Conservation (phyloP, 164 flowering plant species). For the Taxillus chinensis region DNA sequence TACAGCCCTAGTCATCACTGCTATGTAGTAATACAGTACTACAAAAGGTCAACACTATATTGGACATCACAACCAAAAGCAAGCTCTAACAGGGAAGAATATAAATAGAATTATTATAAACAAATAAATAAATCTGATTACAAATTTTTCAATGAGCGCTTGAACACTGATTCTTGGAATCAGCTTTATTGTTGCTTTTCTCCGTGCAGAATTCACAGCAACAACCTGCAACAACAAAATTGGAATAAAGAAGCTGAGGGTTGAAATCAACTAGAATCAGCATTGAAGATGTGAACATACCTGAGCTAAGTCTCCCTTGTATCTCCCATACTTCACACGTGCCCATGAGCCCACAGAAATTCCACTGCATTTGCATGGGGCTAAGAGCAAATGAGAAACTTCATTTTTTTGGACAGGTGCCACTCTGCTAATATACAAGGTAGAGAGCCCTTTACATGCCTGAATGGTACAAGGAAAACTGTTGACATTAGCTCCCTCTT, state of each 20-base stretch:
- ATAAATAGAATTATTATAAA: no score
- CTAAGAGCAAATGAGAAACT: constrained; percentile 46
- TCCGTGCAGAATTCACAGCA: constrained; percentile 46
- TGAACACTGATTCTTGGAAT: constrained; percentile 82
- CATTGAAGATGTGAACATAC: constrained; percentile 19
- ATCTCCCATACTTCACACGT: constrained; percentile 79
- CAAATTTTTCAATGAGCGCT: constrained; percentile 61
- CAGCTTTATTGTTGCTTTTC: constrained; percentile 65
- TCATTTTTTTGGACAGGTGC: constrained; percentile 53
- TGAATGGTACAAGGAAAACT: constrained; percentile 14
- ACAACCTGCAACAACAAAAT: constrained; percentile 44
- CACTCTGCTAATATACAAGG: constrained; percentile 43
- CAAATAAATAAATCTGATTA: constrained; percentile 17
- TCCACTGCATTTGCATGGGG: constrained; percentile 25
- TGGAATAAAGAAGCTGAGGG: background rate
- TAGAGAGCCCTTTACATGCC: constrained; percentile 75
- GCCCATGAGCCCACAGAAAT: constrained; percentile 67
- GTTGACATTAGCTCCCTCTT: background rate
- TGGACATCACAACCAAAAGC: no score
- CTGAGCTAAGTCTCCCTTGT: constrained; percentile 90
- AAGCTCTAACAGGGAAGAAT: no score
- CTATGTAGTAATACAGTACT: no score
- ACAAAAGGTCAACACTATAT: no score
- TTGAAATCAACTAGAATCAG: background rate
- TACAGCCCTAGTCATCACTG: no score